These are phyloP conservation scores for Xylaria grammica DNA, from an alignment of 495 filamentous ascomycete species.

Conservation along the genomic window DNA sequence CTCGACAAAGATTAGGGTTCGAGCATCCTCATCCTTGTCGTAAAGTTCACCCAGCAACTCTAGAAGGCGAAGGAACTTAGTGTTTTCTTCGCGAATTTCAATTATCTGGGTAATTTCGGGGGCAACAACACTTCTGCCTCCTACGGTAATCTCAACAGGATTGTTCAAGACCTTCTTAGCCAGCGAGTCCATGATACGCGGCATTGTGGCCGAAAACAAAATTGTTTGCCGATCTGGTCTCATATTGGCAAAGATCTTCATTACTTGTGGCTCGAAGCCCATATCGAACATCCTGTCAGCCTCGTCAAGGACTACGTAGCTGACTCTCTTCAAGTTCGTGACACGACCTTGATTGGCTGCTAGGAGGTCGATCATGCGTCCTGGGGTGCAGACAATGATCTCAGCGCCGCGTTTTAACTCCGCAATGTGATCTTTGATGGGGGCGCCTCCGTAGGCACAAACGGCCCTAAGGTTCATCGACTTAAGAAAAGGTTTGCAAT, in stretches of 20 bases:
- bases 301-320: slow-evolving; percentile 94
- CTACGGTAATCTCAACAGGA: slow-evolving; percentile 90
- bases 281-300: slow-evolving; percentile 99
- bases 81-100: slow-evolving; percentile 81
- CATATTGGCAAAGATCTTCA: slow-evolving; percentile 92
- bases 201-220: slow-evolving; percentile 95
- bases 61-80: slow-evolving; percentile 83
- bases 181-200: slow-evolving; percentile 88
- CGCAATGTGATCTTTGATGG: slow-evolving; percentile 97
- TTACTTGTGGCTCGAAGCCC: slow-evolving; percentile 98
- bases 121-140: slow-evolving; percentile 88
- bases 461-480: slow-evolving; percentile 87
- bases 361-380: slow-evolving; percentile 95
- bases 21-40: slow-evolving; percentile 83
- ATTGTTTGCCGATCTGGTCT: slow-evolving; percentile 92
- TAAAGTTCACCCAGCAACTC: slow-evolving; percentile 89
- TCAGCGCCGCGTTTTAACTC: slow-evolving; percentile 94
- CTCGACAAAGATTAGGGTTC: slow-evolving; percentile 91
- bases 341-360: slow-evolving; percentile 92
- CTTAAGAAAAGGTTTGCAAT: slow-evolving; percentile 92
- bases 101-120: slow-evolving; percentile 95
- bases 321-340: slow-evolving; percentile 85
- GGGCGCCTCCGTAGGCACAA: slow-evolving; percentile 94
- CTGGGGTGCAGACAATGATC: slow-evolving; percentile 93
- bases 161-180: slow-evolving; percentile 86